Evolutionary conservation across 108 stramenopile species (phyloP).

Genomic region (Hondaea fermentalgiana): DNA sequence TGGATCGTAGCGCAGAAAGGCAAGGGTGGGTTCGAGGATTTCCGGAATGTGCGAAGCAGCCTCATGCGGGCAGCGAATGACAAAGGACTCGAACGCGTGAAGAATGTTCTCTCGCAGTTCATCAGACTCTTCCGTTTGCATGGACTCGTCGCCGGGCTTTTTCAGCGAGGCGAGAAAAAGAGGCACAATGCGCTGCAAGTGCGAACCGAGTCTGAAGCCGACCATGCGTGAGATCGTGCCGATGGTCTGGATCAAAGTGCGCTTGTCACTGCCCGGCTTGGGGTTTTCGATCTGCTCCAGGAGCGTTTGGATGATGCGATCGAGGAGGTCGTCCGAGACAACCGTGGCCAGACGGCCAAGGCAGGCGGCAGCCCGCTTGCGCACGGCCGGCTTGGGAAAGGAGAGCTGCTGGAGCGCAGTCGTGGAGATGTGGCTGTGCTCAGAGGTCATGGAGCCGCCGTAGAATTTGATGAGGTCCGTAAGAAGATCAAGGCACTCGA

Average conservation of each 20-base stretch:
- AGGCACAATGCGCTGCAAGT: slow-evolving; percentile 84
- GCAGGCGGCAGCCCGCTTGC: slow-evolving; percentile 82
- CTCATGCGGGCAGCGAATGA: slow-evolving; percentile 82
- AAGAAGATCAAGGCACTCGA: slow-evolving; percentile 72
- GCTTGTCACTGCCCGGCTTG: slow-evolving; percentile 22
- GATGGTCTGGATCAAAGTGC: slow-evolving; percentile 72
- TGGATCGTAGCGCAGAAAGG: slow-evolving; percentile 88
- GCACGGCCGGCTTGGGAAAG: slow-evolving; percentile 47
- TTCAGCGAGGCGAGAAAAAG: slow-evolving; percentile 80
- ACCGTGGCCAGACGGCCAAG: slow-evolving; percentile 76
- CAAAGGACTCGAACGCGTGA: slow-evolving; percentile 86
- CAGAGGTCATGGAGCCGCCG: slow-evolving; percentile 56
- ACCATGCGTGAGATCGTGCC: slow-evolving; percentile 64
- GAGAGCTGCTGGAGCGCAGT: slow-evolving; percentile 61
- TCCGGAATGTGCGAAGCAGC: slow-evolving; percentile 67
- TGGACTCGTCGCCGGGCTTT: slow-evolving; percentile 63
- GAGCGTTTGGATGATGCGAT: slow-evolving; percentile 65
- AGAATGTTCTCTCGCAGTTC: slow-evolving; percentile 93
- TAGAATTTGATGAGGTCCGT: slow-evolving; percentile 80
- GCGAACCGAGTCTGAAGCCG: slow-evolving; percentile 50
- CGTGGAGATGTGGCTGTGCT: slow-evolving; percentile 67
- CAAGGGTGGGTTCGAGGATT: slow-evolving; percentile 45
- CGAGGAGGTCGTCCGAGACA: slow-evolving; percentile 62
- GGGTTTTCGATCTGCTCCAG: slow-evolving; percentile 61
- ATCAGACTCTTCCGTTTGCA: slow-evolving; percentile 55